Evolutionary conservation across 129 eudicot genomes (phyloP).

Genomic region (Pulicaria dysenterica): DNA sequence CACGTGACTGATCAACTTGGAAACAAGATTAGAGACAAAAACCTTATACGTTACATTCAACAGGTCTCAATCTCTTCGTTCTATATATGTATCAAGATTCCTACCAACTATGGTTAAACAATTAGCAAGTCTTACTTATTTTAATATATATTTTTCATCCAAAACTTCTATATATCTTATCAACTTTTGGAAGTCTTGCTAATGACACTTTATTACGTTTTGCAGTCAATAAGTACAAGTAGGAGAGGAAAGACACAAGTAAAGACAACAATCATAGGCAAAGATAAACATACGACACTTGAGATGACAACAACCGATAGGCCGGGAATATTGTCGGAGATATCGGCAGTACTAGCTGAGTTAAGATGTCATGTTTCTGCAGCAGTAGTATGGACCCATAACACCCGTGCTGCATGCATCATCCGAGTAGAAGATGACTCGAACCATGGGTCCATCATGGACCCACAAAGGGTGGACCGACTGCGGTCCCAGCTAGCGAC

Average conservation of each 20-base stretch:
- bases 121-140: too few relatives aligned
- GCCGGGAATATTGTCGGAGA: constrained; percentile 86
- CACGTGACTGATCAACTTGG: constrained; percentile 86
- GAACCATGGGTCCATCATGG: constrained; percentile 47
- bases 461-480: constrained; percentile 50
- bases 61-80: constrained; percentile 45
- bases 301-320: constrained; percentile 79
- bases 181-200: neutral
- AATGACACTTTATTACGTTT: constrained; percentile 12
- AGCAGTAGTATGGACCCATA: constrained; percentile 92
- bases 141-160: neutral
- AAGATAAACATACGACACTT: constrained; percentile 55
- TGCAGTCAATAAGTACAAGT: constrained; percentile 73
- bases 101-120: neutral
- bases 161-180: neutral
- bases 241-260: constrained; percentile 42
- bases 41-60: constrained; percentile 55
- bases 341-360: constrained; percentile 72
- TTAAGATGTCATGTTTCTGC: constrained; percentile 68
- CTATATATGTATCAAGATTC: neutral
- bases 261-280: constrained; percentile 24
- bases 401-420: constrained; percentile 78
- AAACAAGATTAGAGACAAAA: constrained; percentile 70
- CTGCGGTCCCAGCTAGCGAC: constrained; percentile 61
- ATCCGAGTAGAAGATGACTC: constrained; percentile 62